Evolutionary conservation across 164 flowering plant genomes (phyloP).

Genomic region (Hamamelis virginiana): DNA sequence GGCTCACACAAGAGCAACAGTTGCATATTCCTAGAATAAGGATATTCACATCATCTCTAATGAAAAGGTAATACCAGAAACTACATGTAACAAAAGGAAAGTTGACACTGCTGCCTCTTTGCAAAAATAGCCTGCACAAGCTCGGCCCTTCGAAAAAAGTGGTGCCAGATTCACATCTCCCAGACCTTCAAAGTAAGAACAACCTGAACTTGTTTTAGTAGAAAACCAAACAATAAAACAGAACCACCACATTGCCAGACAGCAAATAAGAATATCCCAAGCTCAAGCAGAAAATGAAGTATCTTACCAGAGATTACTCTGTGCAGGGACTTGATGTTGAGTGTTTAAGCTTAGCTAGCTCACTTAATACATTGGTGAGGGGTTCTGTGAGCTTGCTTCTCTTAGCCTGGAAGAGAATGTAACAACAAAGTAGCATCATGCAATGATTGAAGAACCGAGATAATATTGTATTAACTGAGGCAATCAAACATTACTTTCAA

Average conservation of each 20-base stretch:
- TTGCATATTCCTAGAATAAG: background rate
- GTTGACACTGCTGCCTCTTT: background rate
- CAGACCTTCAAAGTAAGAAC: background rate
- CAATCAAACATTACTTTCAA: background rate
- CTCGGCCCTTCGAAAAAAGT: background rate
- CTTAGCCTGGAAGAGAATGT: conserved; percentile 33
- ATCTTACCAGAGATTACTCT: conserved; percentile 7
- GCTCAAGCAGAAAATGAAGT: background rate
- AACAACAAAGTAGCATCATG: background rate
- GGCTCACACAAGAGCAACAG: background rate
- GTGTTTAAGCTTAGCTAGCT: conserved; percentile 45
- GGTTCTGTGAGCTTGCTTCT: conserved; percentile 37
- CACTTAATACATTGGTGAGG: conserved; percentile 37
- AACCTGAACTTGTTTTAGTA: background rate
- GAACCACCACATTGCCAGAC: background rate
- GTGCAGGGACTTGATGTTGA: conserved; percentile 5
- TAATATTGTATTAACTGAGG: background rate
- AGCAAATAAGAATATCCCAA: background rate
- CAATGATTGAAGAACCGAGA: background rate
- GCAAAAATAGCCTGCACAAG: background rate
- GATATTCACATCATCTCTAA: background rate
- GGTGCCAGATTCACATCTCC: background rate
- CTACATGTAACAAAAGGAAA: background rate
- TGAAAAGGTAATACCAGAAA: background rate
- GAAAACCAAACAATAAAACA: background rate